Evolutionary conservation across 169 alveolate genomes (phyloP), one percentile per base, ranked within the genome.

Genomic region (Cryptosporidium sp.): DNA sequence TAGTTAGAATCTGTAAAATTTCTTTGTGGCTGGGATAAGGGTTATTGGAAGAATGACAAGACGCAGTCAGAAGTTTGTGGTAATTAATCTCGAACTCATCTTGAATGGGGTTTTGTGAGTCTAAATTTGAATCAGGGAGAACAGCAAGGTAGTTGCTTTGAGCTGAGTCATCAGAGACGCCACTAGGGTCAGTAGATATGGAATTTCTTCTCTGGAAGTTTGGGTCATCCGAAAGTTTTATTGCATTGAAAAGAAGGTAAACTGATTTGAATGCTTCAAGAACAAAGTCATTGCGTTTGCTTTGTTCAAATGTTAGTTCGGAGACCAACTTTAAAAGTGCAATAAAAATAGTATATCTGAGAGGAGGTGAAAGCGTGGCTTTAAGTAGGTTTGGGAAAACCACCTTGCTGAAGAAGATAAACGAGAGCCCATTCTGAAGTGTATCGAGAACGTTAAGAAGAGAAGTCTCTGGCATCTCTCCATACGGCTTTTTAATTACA

Each of bases 61-160:
- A 80, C 6, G 89, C 89, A 35, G 67, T 62, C 48, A 62, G 9
- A 37, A 80, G 75, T 23, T 23, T 80, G 67, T 80, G 89, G 31
- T 80, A 80, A 37, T 80, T 80, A 14, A 80, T 65, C 62, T 80
- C 89, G n/a, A 39, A 80, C 37, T 80, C 89, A 48, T 80, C 89
- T 48, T 80, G 89, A 12, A 65, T 53, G 23, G 23, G 70, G 42
- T 42, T 67, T 21, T 60, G 69, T 42, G 45, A 53, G 35, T 80
- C 75, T 18, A 60, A 9, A 16, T 18, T 56, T 16, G 86, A 56
- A 37, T 73, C 58, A 18, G 71, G 65, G 16, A 53, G 23, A 18
- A 21, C 26, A 29, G 35, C n/a, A 53, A 52, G 69, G 52, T 26
- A 31, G n/a, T 8, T 16, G 37, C 35, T n/a, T n/a, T 33, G 42